phyloP scores from a whole-genome alignment of 2,329 filamentous ascomycete genomes.

The Akanthomyces dipterigenus region DNA sequence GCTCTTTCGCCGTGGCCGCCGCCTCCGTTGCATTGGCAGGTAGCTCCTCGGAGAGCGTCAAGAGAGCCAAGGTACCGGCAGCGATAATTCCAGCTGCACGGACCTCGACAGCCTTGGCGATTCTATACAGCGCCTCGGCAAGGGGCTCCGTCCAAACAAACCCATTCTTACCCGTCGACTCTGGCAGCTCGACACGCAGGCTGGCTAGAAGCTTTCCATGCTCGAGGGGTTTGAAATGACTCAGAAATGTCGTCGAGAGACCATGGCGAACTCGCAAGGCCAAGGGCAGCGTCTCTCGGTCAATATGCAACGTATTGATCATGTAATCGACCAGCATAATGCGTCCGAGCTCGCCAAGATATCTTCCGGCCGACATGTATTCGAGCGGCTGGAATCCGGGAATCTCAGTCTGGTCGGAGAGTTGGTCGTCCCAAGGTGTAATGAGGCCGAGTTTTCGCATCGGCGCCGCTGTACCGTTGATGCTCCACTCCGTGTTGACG shows the following conservation, averaged over 20 bases:
- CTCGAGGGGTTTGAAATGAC: constrained; percentile 56
- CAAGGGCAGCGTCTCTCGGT: constrained; percentile 43
- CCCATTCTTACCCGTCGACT: constrained; percentile 31
- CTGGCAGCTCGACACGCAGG: constrained; percentile 48
- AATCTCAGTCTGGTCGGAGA: constrained; percentile 60
- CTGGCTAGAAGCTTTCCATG: constrained; percentile 36
- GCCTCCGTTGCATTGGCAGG: constrained; percentile 24
- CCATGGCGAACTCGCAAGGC: constrained; percentile 52
- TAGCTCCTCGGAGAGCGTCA: constrained; percentile 64
- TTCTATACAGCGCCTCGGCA: constrained; percentile 54
- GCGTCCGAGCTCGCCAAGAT: constrained; percentile 69
- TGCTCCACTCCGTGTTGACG: constrained; percentile 81
- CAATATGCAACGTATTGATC: constrained; percentile 33
- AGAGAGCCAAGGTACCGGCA: constrained; percentile 62
- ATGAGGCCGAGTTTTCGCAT: constrained; percentile 57
- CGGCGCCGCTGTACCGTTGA: constrained; percentile 65
- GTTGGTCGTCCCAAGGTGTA: constrained; percentile 61
- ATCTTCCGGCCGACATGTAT: constrained; percentile 76
- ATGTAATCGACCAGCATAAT: constrained; percentile 63
- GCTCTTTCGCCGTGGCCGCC: constrained; percentile 35
- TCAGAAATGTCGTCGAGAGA: constrained; percentile 66
- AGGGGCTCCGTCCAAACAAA: constrained; percentile 58
- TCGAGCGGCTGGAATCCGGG: constrained; percentile 78
- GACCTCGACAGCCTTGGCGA: constrained; percentile 63
- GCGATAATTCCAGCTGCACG: constrained; percentile 70